Conservation (phyloP, 768 basidiomycete species). For the Lentinula lateritia region DNA sequence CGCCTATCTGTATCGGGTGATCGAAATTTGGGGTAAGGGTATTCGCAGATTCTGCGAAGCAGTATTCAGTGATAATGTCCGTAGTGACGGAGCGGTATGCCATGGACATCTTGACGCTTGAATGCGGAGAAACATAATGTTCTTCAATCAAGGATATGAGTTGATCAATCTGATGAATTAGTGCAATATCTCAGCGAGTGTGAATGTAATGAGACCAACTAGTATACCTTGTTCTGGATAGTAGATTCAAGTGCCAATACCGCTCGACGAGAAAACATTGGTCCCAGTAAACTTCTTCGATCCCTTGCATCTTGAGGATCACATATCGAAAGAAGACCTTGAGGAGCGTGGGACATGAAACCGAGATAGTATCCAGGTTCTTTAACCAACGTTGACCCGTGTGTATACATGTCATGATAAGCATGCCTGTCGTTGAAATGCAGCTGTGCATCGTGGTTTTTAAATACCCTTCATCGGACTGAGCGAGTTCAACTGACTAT, state of each 20-base stretch:
- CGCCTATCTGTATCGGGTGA: constrained; percentile 13
- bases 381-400: constrained; percentile 17
- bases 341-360: background rate
- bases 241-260: constrained; percentile 9
- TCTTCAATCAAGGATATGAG: background rate
- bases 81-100: constrained; percentile 28
- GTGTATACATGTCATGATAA: constrained; percentile 27
- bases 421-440: constrained; percentile 30
- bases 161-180: background rate
- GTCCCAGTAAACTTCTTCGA: constrained; percentile 10
- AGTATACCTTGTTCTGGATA: constrained; percentile 9
- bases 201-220: background rate
- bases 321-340: background rate
- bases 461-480: background rate
- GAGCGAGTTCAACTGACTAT: constrained; percentile 18
- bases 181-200: background rate
- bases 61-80: constrained; percentile 19
- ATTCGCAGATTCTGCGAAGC: constrained; percentile 20
- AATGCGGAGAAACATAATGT: constrained; percentile 29
- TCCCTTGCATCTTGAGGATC: constrained; percentile 11
- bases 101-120: constrained; percentile 28
- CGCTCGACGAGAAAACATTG: constrained; percentile 14
- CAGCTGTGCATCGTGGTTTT: constrained; percentile 17
- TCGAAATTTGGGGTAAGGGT: constrained; percentile 26
- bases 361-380: constrained; percentile 7